phyloP scores from a whole-genome alignment of 352 stramenopile genomes.

The Phytophthora cryptogea region DNA sequence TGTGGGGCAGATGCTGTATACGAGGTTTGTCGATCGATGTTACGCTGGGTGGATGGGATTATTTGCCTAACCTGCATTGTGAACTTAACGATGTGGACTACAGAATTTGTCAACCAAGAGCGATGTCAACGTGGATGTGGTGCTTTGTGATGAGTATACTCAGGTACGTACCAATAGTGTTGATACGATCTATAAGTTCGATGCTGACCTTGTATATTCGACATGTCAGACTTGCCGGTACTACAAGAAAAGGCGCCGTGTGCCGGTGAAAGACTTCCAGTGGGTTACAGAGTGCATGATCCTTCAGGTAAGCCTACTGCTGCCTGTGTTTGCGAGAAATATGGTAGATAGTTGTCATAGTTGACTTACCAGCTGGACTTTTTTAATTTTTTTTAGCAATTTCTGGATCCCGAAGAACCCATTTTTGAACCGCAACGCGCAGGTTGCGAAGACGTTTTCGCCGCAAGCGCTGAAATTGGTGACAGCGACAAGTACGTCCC shows the following conservation, averaged over 20 bases:
- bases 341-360: neutral
- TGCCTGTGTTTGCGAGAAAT: neutral
- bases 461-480: constrained; percentile 57
- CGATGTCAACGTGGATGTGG: constrained; percentile 53
- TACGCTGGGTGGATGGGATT: neutral
- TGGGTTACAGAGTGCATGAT: constrained; percentile 87
- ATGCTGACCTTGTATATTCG: no score
- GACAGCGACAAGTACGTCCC: constrained; percentile 58
- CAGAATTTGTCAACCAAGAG: constrained; percentile 56
- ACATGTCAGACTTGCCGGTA: constrained; percentile 53
- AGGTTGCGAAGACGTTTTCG: constrained; percentile 40
- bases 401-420: constrained; percentile 43
- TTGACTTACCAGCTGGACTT: neutral
- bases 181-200: neutral
- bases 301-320: constrained; percentile 54
- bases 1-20: constrained; percentile 67
- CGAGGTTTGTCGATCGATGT: constrained; percentile 38
- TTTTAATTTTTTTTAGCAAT: constrained; percentile 35
- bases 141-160: constrained; percentile 74
- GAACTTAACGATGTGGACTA: neutral
- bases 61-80: neutral
- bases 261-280: constrained; percentile 66
- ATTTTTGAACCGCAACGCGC: constrained; percentile 50
- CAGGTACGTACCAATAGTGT: constrained; percentile 39
- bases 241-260: constrained; percentile 41